Base-by-base conservation (phyloP, 2,329 filamentous ascomycete species). In the Stagonosporopsis chrysanthemi region DNA sequence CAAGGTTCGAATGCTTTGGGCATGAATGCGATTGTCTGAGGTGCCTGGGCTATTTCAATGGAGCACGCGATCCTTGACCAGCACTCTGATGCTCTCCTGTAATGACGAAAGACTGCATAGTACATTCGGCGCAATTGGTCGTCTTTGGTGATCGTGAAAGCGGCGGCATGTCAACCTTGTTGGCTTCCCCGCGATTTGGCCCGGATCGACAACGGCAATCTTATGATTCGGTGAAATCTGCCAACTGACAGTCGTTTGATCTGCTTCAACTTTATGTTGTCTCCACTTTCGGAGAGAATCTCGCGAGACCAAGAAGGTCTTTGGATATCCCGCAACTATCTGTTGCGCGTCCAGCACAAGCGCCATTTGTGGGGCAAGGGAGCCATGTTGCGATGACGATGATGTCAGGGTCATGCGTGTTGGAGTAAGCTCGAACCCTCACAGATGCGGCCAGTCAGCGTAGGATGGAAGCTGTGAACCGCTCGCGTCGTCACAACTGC, bases 51-150 rank as follows among this genome's bases (percentile, higher is more conserved):
- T 57, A 52, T 44, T 56, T 45, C 15, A 50, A 44, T 5, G 6
- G n/a, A 44, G 40, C 46, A 54, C 26, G 17, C 49, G 28, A 51
- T 39, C 26, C 19, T 48, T 22, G 3, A 40, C 12, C 24, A 45
- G 26, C 39, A 26, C 19, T 31, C 14, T 23, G 33, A 28, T 28
- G 26, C 22, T 33, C 35, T 57, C 45, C 33, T 36, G 49, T 44
- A 19, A 62, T 62, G 60, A 60, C 41, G 60, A 54, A 51, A 50
- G 26, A 22, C 19, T 38, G 50, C 54, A 52, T 51, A 46, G 33
- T 15, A 14, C 14, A n/a, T 22, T 29, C 36, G 23, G 19, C 52
- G 17, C 46, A 15, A 60, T 58, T 60, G 53, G 58, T 47, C 29
- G 36, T 19, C 33, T 43, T 42, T 17, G n/a, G 39, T n/a, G 28